phyloP scores from a whole-genome alignment of 116 monocot species.

The Iris pallida region DNA sequence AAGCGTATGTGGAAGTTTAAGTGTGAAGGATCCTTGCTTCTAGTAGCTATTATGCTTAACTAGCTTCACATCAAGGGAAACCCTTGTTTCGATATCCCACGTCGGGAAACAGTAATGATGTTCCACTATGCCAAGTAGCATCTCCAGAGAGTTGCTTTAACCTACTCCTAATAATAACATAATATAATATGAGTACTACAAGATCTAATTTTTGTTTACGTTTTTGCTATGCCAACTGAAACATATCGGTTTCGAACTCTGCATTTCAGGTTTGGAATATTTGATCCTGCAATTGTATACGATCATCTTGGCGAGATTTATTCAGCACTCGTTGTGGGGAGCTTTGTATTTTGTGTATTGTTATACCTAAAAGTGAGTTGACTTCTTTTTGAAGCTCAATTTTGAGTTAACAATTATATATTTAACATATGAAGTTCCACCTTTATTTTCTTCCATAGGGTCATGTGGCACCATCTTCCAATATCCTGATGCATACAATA shows the following conservation, averaged over 20 bases:
- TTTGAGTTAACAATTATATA: background rate
- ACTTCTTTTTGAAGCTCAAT: background rate
- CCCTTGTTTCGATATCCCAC: background rate
- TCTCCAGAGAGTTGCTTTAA: too few species aligned
- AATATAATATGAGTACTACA: too few species aligned
- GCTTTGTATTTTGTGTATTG: slow-evolving; percentile 86
- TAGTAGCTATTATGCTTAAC: background rate
- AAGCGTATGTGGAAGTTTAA: too few species aligned
- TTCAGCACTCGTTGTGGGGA: slow-evolving; percentile 75
- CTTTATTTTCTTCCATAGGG: slow-evolving; percentile 40
- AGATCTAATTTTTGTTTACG: too few species aligned
- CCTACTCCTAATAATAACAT: too few species aligned
- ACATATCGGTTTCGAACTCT: too few species aligned
- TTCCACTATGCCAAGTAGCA: too few species aligned
- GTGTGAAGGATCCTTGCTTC: too few species aligned
- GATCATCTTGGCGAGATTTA: slow-evolving; percentile 96
- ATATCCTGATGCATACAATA: too few species aligned
- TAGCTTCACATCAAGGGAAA: background rate
- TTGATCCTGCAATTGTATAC: slow-evolving; percentile 85
- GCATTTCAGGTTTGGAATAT: slow-evolving; percentile 66
- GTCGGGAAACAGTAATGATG: background rate
- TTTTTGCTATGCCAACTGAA: too few species aligned
- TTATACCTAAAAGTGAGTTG: slow-evolving; percentile 80
- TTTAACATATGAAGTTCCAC: background rate
- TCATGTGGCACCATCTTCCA: slow-evolving; percentile 85